Evolutionary conservation across 2,329 filamentous ascomycete species (phyloP), one percentile per base, ranked within the genome.

Genomic region (Teratosphaeria zuluensis): DNA sequence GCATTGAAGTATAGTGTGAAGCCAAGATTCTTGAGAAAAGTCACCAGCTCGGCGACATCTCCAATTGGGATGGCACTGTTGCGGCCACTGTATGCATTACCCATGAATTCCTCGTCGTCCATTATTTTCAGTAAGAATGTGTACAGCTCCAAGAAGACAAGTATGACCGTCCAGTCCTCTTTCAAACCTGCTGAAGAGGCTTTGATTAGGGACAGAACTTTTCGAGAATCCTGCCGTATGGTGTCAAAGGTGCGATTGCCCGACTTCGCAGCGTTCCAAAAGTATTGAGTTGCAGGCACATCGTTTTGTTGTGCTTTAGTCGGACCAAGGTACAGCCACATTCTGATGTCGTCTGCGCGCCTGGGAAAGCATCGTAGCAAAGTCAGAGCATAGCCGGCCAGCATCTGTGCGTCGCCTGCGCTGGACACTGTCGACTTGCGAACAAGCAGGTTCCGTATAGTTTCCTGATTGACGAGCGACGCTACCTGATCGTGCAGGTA

Each of bases 101-200:
- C 76, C 54, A 73, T 67, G 70, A 99, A 99, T 66, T 99, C 94
- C 64, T 97, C 92, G 63, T 99, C 94, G 65, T 99, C 94, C 71
- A 92, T 95, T 35, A 97, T 84, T 65, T 94, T 88, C 12, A 97
- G 78, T 2, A 96, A 84, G 70, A 97, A 97, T 1, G 88, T 90
- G 70, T 96, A 99, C 0, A 99, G 81, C 67, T 99, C 94, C 5
- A 99, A 80, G 69, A 99, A 97, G 0, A 99, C 81, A 0, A 97
- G 78, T 51, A 96, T 84, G 1, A 94, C 86, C 19, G 88, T 86
- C 94, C 94, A 99, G 69, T 97, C 90, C 54, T 76, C 80, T 56
- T 55, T 66, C 32, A 53, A 67, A 9, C n/a, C 32, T 16, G 66
- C 62, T 6, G 56, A 57, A 3, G 63, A 62, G 69, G 48, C 76